Evolutionary conservation across 768 basidiomycete genomes (phyloP), one percentile per base, ranked within the genome.

Genomic region (Suillus fuscotomentosus): DNA sequence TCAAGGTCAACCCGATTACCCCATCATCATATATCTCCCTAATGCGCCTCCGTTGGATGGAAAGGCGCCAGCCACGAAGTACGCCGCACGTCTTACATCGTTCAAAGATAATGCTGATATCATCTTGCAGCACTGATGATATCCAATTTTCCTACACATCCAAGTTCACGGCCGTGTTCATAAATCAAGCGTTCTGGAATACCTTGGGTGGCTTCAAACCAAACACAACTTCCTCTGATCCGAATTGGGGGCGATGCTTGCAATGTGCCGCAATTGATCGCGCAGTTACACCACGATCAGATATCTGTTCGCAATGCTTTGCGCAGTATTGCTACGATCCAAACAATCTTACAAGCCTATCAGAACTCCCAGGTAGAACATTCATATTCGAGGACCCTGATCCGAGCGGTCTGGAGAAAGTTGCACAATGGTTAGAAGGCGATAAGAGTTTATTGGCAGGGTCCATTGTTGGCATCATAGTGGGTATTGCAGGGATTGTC

Each of bases 11-110:
- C 75, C 84, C 2, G 83, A 85, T 63, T 89, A 82, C 66, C 91
- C 91, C 0, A 67, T 94, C 22, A 75, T 94, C 47, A 83, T 94
- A 50, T 92, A 90, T 70, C 78, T 94, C 8, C 92, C 93, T 7
- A 91, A 89, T 72, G 82, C 90, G 38, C 90, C 91, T n/a, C 89
- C 89, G 3, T 68, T 87, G 22, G 81, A 80, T 62, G 89, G 88
- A 27, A 81, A 80, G 63, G 71, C 82, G 62, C 89, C 90, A 14
- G 83, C 87, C 22, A 81, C 86, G n/a, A 87, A 92, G 90, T 90
- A 73, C 66, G 77, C 62, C 27, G 59, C 8, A 68, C 67, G 31
- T 63, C 38, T 60, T n/a, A 31, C 17, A 24, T 17, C 51, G 41
- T 61, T 17, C 17, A 20, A 27, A 8, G 47, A 20, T 48, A 54